Evolutionary conservation across 2,329 filamentous ascomycete genomes (phyloP).

Genomic region (Didymella sp.): DNA sequence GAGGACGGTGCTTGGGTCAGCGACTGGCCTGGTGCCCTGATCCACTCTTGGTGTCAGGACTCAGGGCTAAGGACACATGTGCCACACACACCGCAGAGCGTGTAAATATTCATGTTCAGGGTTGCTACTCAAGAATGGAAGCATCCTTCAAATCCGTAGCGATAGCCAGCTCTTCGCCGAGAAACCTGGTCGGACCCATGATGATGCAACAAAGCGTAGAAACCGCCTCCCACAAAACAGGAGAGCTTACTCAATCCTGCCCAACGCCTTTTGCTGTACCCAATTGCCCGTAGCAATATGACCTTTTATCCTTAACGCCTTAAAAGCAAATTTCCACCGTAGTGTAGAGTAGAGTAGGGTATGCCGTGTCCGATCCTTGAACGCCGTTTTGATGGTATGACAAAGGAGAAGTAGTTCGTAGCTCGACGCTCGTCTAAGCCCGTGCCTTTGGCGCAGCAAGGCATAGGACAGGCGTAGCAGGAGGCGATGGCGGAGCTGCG

Average conservation of each 20-base stretch:
- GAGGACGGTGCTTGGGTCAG: background rate
- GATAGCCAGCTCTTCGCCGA: conserved; percentile 6
- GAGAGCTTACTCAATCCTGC: conserved; percentile 9
- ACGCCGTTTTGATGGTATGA: conserved; percentile 10
- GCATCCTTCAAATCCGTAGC: background rate
- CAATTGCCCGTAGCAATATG: background rate
- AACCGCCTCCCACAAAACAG: background rate
- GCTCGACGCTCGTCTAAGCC: conserved; percentile 9
- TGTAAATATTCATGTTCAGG: background rate
- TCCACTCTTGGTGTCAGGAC: background rate
- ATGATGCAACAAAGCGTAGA: background rate
- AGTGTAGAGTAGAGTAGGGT: conserved; percentile 14
- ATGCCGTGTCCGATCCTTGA: background rate
- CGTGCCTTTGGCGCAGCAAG: conserved; percentile 20
- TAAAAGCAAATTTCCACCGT: conserved; percentile 4
- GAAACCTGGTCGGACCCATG: background rate
- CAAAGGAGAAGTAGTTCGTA: background rate
- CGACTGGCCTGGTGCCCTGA: background rate
- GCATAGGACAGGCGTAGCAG: conserved; percentile 27
- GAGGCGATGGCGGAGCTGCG: conserved; percentile 33
- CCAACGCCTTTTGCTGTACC: conserved; percentile 11
- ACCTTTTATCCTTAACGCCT: conserved; percentile 12
- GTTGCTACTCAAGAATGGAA: background rate
- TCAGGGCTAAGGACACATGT: background rate
- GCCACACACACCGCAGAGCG: background rate